phyloP scores from a whole-genome alignment of 2,329 filamentous ascomycete species.

The Eurotiales sp. region DNA sequence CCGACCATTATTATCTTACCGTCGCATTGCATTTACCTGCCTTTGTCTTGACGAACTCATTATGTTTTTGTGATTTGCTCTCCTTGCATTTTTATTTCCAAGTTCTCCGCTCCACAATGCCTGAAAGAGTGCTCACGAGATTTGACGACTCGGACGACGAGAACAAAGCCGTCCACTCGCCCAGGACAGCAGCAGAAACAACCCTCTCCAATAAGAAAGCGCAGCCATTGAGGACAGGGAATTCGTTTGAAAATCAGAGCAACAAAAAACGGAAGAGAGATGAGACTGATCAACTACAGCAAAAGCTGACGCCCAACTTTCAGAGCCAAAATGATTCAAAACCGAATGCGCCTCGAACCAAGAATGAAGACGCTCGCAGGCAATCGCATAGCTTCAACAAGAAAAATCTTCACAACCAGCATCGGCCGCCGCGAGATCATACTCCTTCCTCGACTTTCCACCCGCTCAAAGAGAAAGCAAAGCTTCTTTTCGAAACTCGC shows the following conservation, averaged over 20 bases:
- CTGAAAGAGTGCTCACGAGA: slow-evolving; percentile 38
- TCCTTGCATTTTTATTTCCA: not conserved
- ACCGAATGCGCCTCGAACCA: not conserved
- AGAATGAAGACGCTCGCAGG: not conserved
- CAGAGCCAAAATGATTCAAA: too few species aligned
- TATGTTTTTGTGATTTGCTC: not conserved
- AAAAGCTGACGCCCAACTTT: too few species aligned
- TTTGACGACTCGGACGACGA: slow-evolving; percentile 35
- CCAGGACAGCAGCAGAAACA: not conserved
- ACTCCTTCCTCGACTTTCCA: slow-evolving; percentile 12
- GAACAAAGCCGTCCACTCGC: slow-evolving; percentile 16
- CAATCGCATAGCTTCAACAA: slow-evolving; percentile 1
- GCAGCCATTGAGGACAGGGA: slow-evolving; percentile 19
- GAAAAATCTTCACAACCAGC: not conserved
- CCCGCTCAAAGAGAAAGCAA: slow-evolving; percentile 43
- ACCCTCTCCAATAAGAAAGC: not conserved
- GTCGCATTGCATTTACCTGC: too few species aligned
- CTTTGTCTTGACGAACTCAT: not conserved
- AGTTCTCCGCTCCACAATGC: slow-evolving; percentile 30
- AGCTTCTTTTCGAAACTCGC: slow-evolving; percentile 50
- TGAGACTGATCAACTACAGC: slow-evolving; percentile 16
- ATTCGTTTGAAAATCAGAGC: slow-evolving; percentile 10
- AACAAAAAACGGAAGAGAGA: slow-evolving; percentile 33
- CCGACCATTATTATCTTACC: not conserved
- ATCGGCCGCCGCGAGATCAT: not conserved